Evolutionary conservation across 2,329 filamentous ascomycete genomes (phyloP).

Genomic region (Paraconiothyrium sp.): DNA sequence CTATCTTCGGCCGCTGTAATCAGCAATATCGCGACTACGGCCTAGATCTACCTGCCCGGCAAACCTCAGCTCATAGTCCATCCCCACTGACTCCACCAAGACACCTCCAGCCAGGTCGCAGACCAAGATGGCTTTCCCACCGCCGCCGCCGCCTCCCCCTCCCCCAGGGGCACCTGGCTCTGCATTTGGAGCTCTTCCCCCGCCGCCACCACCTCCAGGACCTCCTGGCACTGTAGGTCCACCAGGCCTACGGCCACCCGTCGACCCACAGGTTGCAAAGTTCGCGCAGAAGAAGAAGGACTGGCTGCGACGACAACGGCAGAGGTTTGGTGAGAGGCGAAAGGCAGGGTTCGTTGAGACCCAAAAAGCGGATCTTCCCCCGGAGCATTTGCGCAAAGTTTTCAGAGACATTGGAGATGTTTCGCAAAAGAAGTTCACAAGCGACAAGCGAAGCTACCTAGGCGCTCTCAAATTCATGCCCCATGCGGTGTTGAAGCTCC

Average conservation of each 20-base stretch:
- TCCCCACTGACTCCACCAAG: constrained; percentile 1
- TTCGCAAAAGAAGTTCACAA: constrained; percentile 99
- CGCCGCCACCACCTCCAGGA: constrained; percentile 59
- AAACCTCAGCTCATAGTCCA: background rate
- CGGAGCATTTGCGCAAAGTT: constrained; percentile 97
- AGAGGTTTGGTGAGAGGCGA: constrained; percentile 95
- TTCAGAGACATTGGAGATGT: constrained; percentile 99
- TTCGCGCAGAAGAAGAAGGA: constrained; percentile 99
- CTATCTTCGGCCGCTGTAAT: background rate
- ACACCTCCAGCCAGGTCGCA: background rate
- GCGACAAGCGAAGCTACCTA: constrained; percentile 96
- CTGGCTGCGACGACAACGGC: constrained; percentile 92
- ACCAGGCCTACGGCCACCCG: constrained; percentile 77
- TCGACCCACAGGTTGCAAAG: constrained; percentile 87
- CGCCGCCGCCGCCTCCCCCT: constrained; percentile 56
- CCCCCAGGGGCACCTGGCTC: constrained; percentile 36
- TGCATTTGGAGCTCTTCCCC: constrained; percentile 59
- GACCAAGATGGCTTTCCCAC: constrained; percentile 37
- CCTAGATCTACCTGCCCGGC: background rate
- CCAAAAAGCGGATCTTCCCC: constrained; percentile 98
- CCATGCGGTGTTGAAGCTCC: constrained; percentile 92
- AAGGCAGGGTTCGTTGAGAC: constrained; percentile 97
- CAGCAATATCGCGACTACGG: background rate
- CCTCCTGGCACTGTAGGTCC: constrained; percentile 62
- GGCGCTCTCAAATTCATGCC: constrained; percentile 99